Evolutionary conservation across 306 rosid species (phyloP).

Genomic region (Bauhinia variegata): DNA sequence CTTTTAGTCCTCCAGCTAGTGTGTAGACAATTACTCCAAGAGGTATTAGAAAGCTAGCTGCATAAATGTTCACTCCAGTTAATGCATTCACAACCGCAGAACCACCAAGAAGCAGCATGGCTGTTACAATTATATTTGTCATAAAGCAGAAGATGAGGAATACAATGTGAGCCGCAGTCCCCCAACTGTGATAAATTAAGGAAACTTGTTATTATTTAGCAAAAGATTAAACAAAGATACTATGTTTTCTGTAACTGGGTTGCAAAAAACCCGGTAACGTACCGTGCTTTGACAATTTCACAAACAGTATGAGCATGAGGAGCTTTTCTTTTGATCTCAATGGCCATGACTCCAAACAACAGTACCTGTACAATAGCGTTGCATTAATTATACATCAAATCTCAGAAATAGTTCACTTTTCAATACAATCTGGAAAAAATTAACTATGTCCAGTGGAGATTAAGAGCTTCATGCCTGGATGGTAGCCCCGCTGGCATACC

Average conservation of each 20-base stretch:
- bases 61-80: conserved; percentile 87
- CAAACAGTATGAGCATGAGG: conserved; percentile 94
- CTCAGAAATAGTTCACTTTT: conserved; percentile 18
- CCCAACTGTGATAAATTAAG: conserved; percentile 67
- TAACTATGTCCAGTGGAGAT: not conserved
- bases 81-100: conserved; percentile 94
- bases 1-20: conserved; percentile 91
- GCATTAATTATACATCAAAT: not conserved
- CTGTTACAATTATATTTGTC: conserved; percentile 88
- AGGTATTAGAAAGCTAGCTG: conserved; percentile 94
- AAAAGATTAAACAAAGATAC: not conserved
- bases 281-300: conserved; percentile 95
- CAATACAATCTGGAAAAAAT: conserved; percentile 1
- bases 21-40: conserved; percentile 93
- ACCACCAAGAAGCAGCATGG: conserved; percentile 96
- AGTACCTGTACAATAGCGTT: conserved; percentile 58
- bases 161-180: conserved; percentile 77
- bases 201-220: not conserved
- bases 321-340: conserved; percentile 96
- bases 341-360: conserved; percentile 90
- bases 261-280: conserved; percentile 31
- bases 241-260: not conserved
- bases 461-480: conserved; percentile 66
- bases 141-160: conserved; percentile 83
- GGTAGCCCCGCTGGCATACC: conserved; percentile 99